These are phyloP conservation scores for Isatis lusitanica DNA, from an alignment of 441 rosid genomes.

Conservation along the genomic window DNA sequence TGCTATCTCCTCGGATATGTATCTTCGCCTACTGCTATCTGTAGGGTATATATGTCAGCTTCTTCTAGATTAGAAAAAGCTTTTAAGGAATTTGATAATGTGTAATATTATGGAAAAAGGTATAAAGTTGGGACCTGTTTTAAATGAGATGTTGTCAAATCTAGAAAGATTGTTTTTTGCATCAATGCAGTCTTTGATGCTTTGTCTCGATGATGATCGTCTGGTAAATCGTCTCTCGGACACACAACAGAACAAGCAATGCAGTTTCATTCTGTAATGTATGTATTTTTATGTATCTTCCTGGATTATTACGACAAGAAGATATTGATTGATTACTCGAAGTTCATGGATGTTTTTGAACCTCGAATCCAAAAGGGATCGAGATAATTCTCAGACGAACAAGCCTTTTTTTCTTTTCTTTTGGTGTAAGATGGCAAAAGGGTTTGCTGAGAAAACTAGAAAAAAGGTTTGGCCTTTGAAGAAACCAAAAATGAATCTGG, in stretches of 20 bases:
- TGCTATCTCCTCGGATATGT: slow-evolving; percentile 62
- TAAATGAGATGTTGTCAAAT: slow-evolving; percentile 78
- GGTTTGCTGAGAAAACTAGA: slow-evolving; percentile 13
- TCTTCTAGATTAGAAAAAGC: slow-evolving; percentile 4
- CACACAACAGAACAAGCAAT: slow-evolving; percentile 65
- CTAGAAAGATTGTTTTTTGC: slow-evolving; percentile 50
- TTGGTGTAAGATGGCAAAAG: slow-evolving; percentile 15
- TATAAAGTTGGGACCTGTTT: slow-evolving; percentile 48
- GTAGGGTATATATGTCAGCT: slow-evolving; percentile 23
- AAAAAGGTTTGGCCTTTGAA: slow-evolving; percentile 32
- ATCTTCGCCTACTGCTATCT: slow-evolving; percentile 77
- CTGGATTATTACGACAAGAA: slow-evolving; percentile 31
- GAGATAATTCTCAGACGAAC: slow-evolving; percentile 29
- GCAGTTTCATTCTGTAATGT: slow-evolving; percentile 40
- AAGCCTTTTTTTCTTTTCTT: not conserved
- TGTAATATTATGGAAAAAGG: not conserved
- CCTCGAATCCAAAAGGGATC: slow-evolving; percentile 24
- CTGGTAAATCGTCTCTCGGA: slow-evolving; percentile 43
- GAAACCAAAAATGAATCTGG: slow-evolving; percentile 42
- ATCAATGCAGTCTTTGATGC: slow-evolving; percentile 57
- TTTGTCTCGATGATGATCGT: slow-evolving; percentile 56
- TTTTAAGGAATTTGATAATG: not conserved
- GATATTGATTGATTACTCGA: slow-evolving; percentile 12
- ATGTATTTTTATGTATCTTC: slow-evolving; percentile 25
- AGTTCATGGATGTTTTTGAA: slow-evolving; percentile 40